A percentile compares a stretch with the other conserved stretches of the same genome.
Evolutionary conservation across 2,329 filamentous ascomycete species (phyloP).

Genomic region (Trichoderma arundinaceum): DNA sequence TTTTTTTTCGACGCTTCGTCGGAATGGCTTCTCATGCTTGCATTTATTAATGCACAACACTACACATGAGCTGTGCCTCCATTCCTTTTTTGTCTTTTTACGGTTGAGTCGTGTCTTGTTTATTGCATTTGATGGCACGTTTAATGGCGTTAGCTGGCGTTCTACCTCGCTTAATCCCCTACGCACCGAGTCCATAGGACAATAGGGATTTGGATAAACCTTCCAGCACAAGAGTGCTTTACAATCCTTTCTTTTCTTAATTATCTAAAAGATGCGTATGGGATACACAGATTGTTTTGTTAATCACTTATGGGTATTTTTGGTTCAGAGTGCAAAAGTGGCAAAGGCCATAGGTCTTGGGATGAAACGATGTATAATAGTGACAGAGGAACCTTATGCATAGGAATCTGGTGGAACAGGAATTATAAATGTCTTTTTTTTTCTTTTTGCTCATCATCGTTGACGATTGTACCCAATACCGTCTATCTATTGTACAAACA

Average conservation of each 20-base stretch:
- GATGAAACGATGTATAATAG: constrained; percentile 30
- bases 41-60: neutral
- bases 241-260: constrained; percentile 2
- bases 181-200: neutral
- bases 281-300: constrained; percentile 27
- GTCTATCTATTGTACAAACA: constrained; percentile 31
- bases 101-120: neutral
- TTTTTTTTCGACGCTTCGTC: neutral
- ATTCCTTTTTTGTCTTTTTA: constrained; percentile 4
- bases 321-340: constrained; percentile 15
- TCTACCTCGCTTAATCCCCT: constrained; percentile 10
- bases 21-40: neutral
- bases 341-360: neutral
- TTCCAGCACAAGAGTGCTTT: neutral
- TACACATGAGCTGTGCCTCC: constrained; percentile 1
- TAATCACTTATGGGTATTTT: neutral
- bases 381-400: constrained; percentile 10
- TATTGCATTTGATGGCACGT: constrained; percentile 4
- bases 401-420: constrained; percentile 4
- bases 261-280: neutral
- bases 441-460: constrained; percentile 8
- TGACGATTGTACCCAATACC: constrained; percentile 20
- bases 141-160: constrained; percentile 22
- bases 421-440: constrained; percentile 21
- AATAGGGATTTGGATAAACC: neutral